These are phyloP conservation scores for Pichia manshurica DNA, from an alignment of 805 yeast species.

Conservation along the genomic window DNA sequence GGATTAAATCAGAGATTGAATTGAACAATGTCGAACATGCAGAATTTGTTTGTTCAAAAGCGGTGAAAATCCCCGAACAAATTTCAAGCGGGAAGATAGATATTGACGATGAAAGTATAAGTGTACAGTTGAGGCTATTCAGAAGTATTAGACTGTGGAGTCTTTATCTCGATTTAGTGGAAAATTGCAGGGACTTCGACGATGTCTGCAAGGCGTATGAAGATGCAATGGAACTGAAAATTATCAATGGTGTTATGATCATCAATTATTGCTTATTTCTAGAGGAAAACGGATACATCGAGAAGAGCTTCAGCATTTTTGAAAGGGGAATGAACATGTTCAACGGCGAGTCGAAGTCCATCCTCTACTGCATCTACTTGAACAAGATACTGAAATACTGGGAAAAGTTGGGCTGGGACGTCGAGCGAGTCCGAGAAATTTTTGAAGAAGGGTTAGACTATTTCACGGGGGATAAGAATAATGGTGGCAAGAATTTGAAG, in stretches of 20 bases:
- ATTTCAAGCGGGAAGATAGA: conserved; percentile 14
- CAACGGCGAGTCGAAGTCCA: conserved; percentile 53
- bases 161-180: conserved; percentile 64
- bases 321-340: conserved; percentile 66
- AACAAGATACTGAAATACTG: conserved; percentile 38
- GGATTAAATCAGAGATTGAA: conserved; percentile 65
- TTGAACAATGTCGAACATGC: conserved; percentile 40
- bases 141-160: conserved; percentile 67
- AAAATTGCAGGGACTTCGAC: conserved; percentile 43
- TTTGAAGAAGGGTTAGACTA: conserved; percentile 61
- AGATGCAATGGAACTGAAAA: conserved; percentile 46
- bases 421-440: conserved; percentile 61
- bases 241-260: conserved; percentile 63
- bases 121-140: conserved; percentile 56
- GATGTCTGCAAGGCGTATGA: conserved; percentile 45
- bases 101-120: conserved; percentile 36
- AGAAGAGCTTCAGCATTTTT: conserved; percentile 52
- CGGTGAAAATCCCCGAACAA: conserved; percentile 26
- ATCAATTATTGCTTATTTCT: conserved; percentile 62
- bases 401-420: conserved; percentile 29
- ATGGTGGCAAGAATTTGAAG: conserved; percentile 35
- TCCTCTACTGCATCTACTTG: conserved; percentile 69
- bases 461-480: conserved; percentile 1
- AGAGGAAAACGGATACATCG: conserved; percentile 40
- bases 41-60: conserved; percentile 30